Evolutionary conservation across 306 rosid species (phyloP).

Genomic region (Trifolium fragiferum): DNA sequence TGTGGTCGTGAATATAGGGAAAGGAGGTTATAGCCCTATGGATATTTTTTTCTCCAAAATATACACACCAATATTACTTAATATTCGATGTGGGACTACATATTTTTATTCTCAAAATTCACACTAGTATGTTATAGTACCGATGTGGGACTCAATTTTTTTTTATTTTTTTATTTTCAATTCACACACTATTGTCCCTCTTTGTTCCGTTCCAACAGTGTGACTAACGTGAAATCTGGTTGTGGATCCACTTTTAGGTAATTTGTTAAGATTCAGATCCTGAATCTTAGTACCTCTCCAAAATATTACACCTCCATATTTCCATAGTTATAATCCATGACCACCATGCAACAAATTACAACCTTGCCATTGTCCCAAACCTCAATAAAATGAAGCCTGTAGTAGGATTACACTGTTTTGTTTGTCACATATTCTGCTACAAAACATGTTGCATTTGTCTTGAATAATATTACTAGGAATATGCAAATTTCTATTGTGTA

Average conservation of each 20-base stretch:
- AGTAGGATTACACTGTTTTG: conserved; percentile 22
- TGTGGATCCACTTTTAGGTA: neutral
- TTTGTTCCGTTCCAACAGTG: too few species aligned
- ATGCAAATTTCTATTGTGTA: conserved; percentile 13
- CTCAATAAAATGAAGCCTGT: conserved; percentile 5
- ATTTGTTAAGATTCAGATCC: too few species aligned
- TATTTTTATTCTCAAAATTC: too few species aligned
- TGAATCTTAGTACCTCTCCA: neutral
- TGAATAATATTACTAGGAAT: conserved; percentile 4
- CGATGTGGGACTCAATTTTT: too few species aligned
- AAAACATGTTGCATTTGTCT: neutral
- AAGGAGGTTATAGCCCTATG: too few species aligned
- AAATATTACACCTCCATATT: neutral
- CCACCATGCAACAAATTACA: neutral
- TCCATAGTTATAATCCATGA: neutral
- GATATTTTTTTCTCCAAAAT: too few species aligned
- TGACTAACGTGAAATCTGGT: neutral
- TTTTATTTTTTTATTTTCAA: too few species aligned
- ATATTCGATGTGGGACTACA: too few species aligned
- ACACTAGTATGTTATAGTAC: too few species aligned
- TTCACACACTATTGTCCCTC: too few species aligned
- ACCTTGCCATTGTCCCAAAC: conserved; percentile 1
- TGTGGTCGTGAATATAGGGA: too few species aligned
- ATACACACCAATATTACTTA: too few species aligned
- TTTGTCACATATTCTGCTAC: neutral